These are phyloP conservation scores for Nyctanthes arbortristis DNA, from an alignment of 257 asterid species.

Conservation along the genomic window DNA sequence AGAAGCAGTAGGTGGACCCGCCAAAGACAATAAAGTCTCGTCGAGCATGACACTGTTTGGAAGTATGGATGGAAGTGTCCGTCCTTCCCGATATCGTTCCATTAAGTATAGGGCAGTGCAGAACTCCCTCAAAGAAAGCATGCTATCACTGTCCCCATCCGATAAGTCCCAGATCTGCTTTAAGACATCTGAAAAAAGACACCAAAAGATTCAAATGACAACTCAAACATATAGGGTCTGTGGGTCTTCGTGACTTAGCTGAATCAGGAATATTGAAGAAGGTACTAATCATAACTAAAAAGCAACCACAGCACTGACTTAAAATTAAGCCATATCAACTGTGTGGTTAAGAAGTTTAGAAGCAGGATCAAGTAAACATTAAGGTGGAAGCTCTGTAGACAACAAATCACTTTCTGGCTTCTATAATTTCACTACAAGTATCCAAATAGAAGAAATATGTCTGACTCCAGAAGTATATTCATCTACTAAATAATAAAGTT, in stretches of 20 bases:
- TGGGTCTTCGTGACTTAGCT: neutral
- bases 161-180: constrained; percentile 99
- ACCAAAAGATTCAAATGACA: constrained; percentile 23
- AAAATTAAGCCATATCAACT: constrained; percentile 5
- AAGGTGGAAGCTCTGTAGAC: constrained; percentile 1
- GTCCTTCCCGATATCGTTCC: constrained; percentile 94
- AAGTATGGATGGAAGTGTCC: constrained; percentile 64
- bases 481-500: constrained; percentile 13
- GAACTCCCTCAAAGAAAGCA: constrained; percentile 95
- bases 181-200: constrained; percentile 72
- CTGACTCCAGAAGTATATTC: constrained; percentile 12
- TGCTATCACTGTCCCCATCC: constrained; percentile 94
- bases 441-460: neutral
- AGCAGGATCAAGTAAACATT: neutral
- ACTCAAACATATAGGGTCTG: constrained; percentile 13
- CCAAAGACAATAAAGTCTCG: constrained; percentile 69
- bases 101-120: constrained; percentile 84
- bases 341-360: constrained; percentile 6
- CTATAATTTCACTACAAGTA: neutral
- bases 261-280: neutral
- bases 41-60: constrained; percentile 90
- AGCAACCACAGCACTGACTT: constrained; percentile 5
- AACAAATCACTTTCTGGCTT: neutral
- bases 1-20: constrained; percentile 76
- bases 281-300: constrained; percentile 5